These are phyloP conservation scores for Phanerodontia chrysosporium DNA, from an alignment of 768 basidiomycete genomes.

Conservation along the genomic window DNA sequence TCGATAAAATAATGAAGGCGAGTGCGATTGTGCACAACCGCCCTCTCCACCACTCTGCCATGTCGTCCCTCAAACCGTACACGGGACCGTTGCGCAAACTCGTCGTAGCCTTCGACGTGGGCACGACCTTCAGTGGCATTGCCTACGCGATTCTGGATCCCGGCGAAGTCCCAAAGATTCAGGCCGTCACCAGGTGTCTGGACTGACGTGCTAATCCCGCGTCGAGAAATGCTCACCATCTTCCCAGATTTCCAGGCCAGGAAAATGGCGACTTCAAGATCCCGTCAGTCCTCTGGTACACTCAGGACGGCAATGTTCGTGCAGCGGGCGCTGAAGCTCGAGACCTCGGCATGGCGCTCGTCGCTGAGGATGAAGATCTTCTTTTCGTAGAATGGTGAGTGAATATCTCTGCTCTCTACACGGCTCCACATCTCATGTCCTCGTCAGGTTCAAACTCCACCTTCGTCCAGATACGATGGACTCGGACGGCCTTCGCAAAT, in stretches of 20 bases:
- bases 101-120: constrained; percentile 38
- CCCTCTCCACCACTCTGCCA: not conserved
- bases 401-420: not conserved
- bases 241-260: constrained; percentile 35
- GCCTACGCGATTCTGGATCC: constrained; percentile 39
- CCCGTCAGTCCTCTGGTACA: constrained; percentile 46
- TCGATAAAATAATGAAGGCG: too few species aligned
- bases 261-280: constrained; percentile 44
- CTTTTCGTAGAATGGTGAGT: constrained; percentile 15
- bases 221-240: not conserved
- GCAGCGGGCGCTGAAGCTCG: constrained; percentile 46
- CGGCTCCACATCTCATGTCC: not conserved
- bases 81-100: not conserved
- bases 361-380: constrained; percentile 35
- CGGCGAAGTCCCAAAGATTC: constrained; percentile 31
- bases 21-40: too few species aligned
- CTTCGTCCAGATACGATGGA: not conserved
- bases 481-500: not conserved
- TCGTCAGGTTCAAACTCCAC: constrained; percentile 6
- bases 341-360: constrained; percentile 33
- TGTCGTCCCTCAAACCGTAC: not conserved
- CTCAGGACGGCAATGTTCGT: constrained; percentile 32
- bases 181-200: constrained; percentile 42
- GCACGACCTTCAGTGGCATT: constrained; percentile 48
- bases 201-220: not conserved